phyloP scores from a whole-genome alignment of 495 filamentous ascomycete species.

The Tuber magnatum region DNA sequence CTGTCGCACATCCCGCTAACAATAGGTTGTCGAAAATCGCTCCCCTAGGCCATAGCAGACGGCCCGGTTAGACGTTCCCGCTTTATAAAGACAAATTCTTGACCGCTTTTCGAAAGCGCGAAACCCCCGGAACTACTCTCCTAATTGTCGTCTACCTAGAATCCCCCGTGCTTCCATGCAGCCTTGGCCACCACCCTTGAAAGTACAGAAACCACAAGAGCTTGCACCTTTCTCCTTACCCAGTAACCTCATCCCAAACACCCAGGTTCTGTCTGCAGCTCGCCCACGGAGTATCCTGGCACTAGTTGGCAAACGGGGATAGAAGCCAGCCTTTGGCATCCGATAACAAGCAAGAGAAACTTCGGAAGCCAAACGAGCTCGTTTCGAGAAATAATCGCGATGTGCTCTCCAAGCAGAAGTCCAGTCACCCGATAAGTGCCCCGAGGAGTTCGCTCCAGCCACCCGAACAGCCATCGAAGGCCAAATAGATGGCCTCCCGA shows the following conservation, averaged over 20 bases:
- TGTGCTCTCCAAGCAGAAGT: neutral
- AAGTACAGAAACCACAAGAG: neutral
- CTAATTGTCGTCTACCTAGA: neutral
- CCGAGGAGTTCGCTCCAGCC: neutral
- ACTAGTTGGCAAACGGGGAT: neutral
- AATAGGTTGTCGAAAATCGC: neutral
- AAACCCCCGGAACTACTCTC: neutral
- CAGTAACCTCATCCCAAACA: neutral
- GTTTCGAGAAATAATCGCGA: neutral
- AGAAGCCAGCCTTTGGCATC: neutral
- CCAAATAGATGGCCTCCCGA: neutral
- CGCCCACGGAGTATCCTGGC: neutral
- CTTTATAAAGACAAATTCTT: neutral
- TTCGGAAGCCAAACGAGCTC: neutral
- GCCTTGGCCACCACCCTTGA: neutral
- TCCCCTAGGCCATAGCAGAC: neutral
- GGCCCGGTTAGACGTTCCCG: neutral
- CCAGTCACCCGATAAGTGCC: neutral
- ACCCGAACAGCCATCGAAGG: neutral
- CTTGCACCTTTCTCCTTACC: neutral
- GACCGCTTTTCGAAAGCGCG: neutral
- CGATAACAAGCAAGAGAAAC: neutral
- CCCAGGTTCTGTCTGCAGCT: neutral
- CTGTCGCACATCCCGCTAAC: neutral
- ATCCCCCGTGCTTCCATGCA: neutral